Base-by-base conservation (phyloP, 805 yeast genomes). In the Priceomyces haplophilus region DNA sequence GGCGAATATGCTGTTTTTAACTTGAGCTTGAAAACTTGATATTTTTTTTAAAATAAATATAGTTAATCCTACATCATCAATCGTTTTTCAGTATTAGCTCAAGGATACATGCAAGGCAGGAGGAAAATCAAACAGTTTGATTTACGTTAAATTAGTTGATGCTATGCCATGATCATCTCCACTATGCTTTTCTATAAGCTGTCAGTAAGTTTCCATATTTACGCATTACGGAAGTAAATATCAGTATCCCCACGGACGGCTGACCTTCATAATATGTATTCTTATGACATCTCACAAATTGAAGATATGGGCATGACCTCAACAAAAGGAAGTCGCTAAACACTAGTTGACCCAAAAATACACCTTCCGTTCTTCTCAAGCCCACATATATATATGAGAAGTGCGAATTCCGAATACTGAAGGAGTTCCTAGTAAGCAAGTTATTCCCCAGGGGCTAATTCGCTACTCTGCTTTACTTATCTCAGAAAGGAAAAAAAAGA, bases 401-500 rank as follows among this genome's bases (percentile, higher is more conserved):
- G 24, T 21, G 8, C 6, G 24, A 21, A 8, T n/a, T n/a, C 24
- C 24, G 24, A 21, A 21, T 21, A 6, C 24, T 8, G 8, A 21
- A 8, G 8, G 8, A 7, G 24, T 8, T 21, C 8, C 8, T 21
- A 21, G 8, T 21, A 8, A 21, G 24, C 24, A 21, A 21, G 6
- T 6, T 8, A 21, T 21, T 27, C n/a, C 5, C 5, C 31, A 11
- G 31, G 15, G n/a, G 31, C 31, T 27, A 27, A 27, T 27, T 27
- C 31, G 31, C 31, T 27, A 5, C 15, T 15, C n/a, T 27, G 5
- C 11, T 27, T n/a, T n/a, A 5, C 8, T 15, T 27, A 27, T 27
- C 31, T 27, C 31, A 27, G 31, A 35, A 15, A 25, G 23, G 25
- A 42, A 38, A 41, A 39, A 38, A 40, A 37, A 40, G 41, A 46